Evolutionary conservation across 2,329 filamentous ascomycete genomes (phyloP), one percentile per base, ranked within the genome.

Genomic region (Xylariaceae sp.): DNA sequence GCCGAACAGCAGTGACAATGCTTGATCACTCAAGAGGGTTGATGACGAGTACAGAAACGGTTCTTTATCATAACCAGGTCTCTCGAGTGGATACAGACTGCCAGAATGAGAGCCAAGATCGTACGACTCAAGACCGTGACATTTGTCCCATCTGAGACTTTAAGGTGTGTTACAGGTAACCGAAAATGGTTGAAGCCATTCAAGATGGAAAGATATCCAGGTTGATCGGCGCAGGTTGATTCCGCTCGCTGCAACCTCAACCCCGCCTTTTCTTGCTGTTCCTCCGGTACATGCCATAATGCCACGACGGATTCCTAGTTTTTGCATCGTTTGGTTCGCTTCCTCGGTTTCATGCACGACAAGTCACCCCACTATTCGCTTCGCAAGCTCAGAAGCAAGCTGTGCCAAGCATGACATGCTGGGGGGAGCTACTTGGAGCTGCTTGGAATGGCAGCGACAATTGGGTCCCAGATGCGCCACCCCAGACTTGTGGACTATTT

Each of bases 201-300:
- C 36, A 43, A 38, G 35, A 39, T 35, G 12, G 17, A 30, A 40
- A 30, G 39, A 44, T 31, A 39, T 45, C 45, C 43, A 51, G 48
- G 36, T 35, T n/a, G n/a, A n/a, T n/a, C n/a, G n/a, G n/a, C n/a
- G n/a, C 43, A 51, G 48, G 36, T 35, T 18, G n/a, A 17, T 19
- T 53, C 14, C 31, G 33, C 45, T 31, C 38, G 43, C 45, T 45
- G 45, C 36, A 46, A 48, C 45, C n/a, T 44, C 48, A 48, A 51
- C 51, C 51, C 51, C 51, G 51, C 48, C 48, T 51, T 51, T 45
- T 19, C n/a, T 15, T 41, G 9, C 12, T 17, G 7, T 36, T 32
- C 11, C 17, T 12, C 11, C 31, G 22, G 22, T 48, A 18, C 27
- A 30, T 43, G 32, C 22, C 22, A 27, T 7, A 7, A 30, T 43